These are phyloP conservation scores for Yamadazyma sp. DNA, from an alignment of 1,139 yeast genomes.

Conservation along the genomic window DNA sequence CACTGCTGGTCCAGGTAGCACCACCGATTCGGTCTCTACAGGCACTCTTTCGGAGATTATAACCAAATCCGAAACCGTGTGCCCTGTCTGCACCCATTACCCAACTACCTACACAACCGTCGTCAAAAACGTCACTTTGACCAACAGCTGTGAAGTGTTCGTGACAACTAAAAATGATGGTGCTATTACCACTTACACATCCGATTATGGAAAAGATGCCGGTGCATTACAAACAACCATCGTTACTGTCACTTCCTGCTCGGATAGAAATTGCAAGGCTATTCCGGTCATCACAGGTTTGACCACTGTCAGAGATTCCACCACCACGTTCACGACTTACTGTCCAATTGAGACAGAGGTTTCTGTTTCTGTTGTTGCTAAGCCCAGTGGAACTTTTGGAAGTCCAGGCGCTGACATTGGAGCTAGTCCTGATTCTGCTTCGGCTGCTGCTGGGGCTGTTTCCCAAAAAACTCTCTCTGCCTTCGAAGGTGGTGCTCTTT, in stretches of 20 bases:
- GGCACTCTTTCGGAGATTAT: no score
- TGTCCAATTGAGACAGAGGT: no score
- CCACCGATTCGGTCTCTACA: no score
- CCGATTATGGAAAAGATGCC: conserved; percentile 6
- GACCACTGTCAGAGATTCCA: conserved; percentile 6
- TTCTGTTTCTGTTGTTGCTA: no score
- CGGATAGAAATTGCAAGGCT: conserved; percentile 30
- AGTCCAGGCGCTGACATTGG: conserved; percentile 12
- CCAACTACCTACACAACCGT: conserved; percentile 15
- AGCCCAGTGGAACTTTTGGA: no score
- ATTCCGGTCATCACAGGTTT: conserved; percentile 22
- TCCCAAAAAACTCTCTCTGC: conserved; percentile 5
- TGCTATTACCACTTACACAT: conserved; percentile 9
- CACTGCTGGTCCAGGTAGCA: no score
- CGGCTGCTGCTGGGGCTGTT: no score
- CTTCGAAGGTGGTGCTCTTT: conserved; percentile 11
- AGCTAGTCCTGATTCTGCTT: conserved; percentile 4
- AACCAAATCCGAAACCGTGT: conserved; percentile 11
- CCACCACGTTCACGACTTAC: conserved; percentile 30
- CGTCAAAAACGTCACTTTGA: conserved; percentile 11
- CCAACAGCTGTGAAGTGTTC: conserved; percentile 16
- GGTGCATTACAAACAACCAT: conserved; percentile 30
- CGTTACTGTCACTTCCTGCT: conserved; percentile 48
- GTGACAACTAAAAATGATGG: conserved; percentile 15
- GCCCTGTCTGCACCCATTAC: conserved; percentile 16